Evolutionary conservation across 768 basidiomycete genomes (phyloP), one percentile per base, ranked within the genome.

Genomic region (button mushroom (Agaricus bisporus)): DNA sequence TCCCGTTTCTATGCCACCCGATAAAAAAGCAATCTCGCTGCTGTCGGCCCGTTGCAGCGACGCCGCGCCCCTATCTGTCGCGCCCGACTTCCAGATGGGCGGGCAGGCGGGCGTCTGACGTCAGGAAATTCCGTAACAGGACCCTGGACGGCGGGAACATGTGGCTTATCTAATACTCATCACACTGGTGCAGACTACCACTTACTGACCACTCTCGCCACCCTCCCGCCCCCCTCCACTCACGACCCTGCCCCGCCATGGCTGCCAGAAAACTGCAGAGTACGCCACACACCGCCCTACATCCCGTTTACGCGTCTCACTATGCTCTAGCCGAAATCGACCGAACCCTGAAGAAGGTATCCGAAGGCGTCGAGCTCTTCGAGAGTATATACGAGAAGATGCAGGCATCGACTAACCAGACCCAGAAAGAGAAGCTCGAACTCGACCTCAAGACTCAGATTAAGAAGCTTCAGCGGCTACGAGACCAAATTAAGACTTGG

Each of bases 401-500:
- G 85, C 89, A 94, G 68, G 80, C 88, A 46, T 89, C 95, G 15
- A 90, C 91, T 29, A 98, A 97, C 73, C 86, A 95, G 62, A 77
- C 77, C 0, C 77, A 78, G 73, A 78, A 78, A 51, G 77, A 78
- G 65, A 78, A 78, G 63, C 73, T 73, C 11, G 75, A 77, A 58
- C 64, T 76, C 35, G 77, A 78, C 59, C 64, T 78, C 39, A 78
- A 80, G 69, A 91, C 95, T 0, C 95, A 98, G 75, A 98, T 98
- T 69, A 97, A 98, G 81, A 99, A 99, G 72, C 84, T 92, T 48
- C 97, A 99, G 69, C 85, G 98, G 62, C 75, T 98, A 66, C 94
- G 98, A 75, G 95, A 94, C 47, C 97, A 99, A 77, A 98, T 99
- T 65, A 99, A 99, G 84, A 92, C 92, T 2, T 99, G 97, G 97